Percentiles rank a stretch among this genome's conserved stretches.
These are phyloP conservation scores for Forsythia viridissima DNA, from an alignment of 257 asterid species.

Conservation along the genomic window DNA sequence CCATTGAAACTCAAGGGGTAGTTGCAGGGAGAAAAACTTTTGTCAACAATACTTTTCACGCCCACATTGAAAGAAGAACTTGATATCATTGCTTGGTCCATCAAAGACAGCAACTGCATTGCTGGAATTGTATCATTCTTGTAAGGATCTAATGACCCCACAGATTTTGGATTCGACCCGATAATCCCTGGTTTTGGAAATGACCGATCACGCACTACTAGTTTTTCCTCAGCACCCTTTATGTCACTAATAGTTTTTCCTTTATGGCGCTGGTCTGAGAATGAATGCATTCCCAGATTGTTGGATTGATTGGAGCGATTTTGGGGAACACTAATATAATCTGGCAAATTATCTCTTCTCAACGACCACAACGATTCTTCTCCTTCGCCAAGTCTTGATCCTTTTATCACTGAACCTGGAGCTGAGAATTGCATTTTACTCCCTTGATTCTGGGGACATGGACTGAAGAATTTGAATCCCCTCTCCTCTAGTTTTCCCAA, in stretches of 20 bases:
- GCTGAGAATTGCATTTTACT: constrained; percentile 36
- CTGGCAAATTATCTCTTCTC: constrained; percentile 22
- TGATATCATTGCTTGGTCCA: constrained; percentile 54
- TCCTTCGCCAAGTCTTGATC: constrained; percentile 27
- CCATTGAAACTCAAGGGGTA: constrained; percentile 43
- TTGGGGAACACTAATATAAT: too few species aligned
- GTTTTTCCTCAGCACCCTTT: constrained; percentile 33
- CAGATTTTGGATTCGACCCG: constrained; percentile 23
- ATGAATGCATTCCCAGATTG: constrained; percentile 18
- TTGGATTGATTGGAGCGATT: background rate
- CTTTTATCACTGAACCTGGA: constrained; percentile 36
- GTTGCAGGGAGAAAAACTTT: constrained; percentile 47
- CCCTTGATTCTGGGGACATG: constrained; percentile 40
- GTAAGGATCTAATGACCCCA: constrained; percentile 47
- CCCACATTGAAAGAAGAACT: constrained; percentile 42
- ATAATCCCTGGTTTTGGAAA: constrained; percentile 25
- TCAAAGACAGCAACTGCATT: constrained; percentile 73
- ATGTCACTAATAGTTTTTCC: constrained; percentile 32
- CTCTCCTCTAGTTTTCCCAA: constrained; percentile 22
- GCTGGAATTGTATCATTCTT: constrained; percentile 72
- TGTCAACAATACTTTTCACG: constrained; percentile 34
- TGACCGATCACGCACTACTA: constrained; percentile 12
- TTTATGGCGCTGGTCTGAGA: constrained; percentile 27
- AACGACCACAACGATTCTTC: constrained; percentile 37
- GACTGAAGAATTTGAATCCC: constrained; percentile 37